phyloP scores from a whole-genome alignment of 2,329 filamentous ascomycete genomes.

The Epichloe glyceriae region DNA sequence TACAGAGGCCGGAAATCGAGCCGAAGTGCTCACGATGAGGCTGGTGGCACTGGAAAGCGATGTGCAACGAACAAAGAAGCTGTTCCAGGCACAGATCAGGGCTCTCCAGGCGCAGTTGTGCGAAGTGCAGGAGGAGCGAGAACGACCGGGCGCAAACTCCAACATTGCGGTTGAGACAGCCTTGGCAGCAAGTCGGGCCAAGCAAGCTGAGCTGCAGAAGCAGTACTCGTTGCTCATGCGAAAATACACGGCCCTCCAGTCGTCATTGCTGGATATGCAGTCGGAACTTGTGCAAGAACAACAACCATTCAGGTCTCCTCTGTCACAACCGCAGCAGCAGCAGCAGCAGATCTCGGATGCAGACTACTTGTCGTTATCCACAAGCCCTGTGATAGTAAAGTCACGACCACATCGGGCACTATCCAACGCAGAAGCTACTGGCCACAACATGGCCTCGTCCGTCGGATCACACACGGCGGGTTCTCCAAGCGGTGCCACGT shows the following conservation, averaged over 20 bases:
- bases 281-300: slow-evolving; percentile 13
- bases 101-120: slow-evolving; percentile 32
- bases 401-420: slow-evolving; percentile 26
- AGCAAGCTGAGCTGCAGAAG: slow-evolving; percentile 40
- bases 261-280: slow-evolving; percentile 34
- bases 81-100: slow-evolving; percentile 37
- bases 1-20: slow-evolving; percentile 43
- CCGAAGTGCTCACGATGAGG: slow-evolving; percentile 45
- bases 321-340: neutral
- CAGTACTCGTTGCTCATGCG: slow-evolving; percentile 35
- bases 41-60: slow-evolving; percentile 39
- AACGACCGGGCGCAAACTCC: slow-evolving; percentile 14
- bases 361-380: slow-evolving; percentile 24
- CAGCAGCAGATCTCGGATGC: slow-evolving; percentile 11
- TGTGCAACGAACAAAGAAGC: slow-evolving; percentile 26
- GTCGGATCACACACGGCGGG: slow-evolving; percentile 19
- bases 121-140: slow-evolving; percentile 20
- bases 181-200: slow-evolving; percentile 37
- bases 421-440: slow-evolving; percentile 31
- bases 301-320: neutral
- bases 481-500: neutral
- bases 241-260: slow-evolving; percentile 40
- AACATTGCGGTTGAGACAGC: slow-evolving; percentile 29
- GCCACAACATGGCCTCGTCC: slow-evolving; percentile 31
- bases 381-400: slow-evolving; percentile 25